phyloP scores from a whole-genome alignment of 805 yeast species.

The Teunomyces atbi region DNA sequence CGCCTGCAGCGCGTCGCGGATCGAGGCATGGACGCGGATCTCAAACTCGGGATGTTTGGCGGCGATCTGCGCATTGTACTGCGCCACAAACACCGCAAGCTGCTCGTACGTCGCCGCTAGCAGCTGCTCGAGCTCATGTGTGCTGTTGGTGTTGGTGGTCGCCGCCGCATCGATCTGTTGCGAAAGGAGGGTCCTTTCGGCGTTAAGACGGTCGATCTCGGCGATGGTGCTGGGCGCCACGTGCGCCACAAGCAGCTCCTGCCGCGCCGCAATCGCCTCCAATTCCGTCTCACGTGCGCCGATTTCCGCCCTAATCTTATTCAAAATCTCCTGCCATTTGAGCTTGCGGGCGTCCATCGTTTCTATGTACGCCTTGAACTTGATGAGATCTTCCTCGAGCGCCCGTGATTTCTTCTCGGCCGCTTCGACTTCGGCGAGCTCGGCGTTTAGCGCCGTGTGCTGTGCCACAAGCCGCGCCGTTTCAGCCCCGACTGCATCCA shows the following conservation, averaged over 20 bases:
- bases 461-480: slow-evolving; percentile 39
- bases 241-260: slow-evolving; percentile 39
- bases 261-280: slow-evolving; percentile 37
- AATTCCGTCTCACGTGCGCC: slow-evolving; percentile 43
- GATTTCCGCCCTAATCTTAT: slow-evolving; percentile 58
- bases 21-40: slow-evolving; percentile 1
- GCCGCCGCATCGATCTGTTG: slow-evolving; percentile 47
- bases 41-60: background rate
- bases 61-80: background rate
- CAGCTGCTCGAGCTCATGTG: slow-evolving; percentile 33
- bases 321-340: slow-evolving; percentile 62
- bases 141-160: slow-evolving; percentile 46
- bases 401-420: slow-evolving; percentile 60
- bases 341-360: slow-evolving; percentile 61
- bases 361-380: slow-evolving; percentile 70
- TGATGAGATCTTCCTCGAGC: slow-evolving; percentile 65
- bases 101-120: background rate
- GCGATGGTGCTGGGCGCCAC: slow-evolving; percentile 63
- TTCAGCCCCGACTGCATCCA: slow-evolving; percentile 38
- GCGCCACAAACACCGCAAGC: background rate
- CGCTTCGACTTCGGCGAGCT: slow-evolving; percentile 46
- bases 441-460: slow-evolving; percentile 41
- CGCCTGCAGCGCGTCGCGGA: slow-evolving; percentile 5
- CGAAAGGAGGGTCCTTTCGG: slow-evolving; percentile 59
- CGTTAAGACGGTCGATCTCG: slow-evolving; percentile 61